Base-by-base conservation (phyloP, 768 basidiomycete genomes). In the Austroboletus eburneus region DNA sequence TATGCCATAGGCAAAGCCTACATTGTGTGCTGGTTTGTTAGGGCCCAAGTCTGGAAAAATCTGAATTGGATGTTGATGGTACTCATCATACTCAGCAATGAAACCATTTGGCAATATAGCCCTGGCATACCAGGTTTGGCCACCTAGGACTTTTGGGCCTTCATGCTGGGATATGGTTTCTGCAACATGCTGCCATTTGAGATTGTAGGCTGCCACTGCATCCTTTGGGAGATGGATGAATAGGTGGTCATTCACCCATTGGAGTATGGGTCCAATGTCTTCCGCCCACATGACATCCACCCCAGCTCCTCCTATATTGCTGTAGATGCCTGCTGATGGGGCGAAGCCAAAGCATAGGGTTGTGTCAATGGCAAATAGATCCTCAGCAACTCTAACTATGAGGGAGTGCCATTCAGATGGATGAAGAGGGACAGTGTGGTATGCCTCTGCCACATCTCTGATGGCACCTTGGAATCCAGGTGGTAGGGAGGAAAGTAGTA, bases 171-270 rank as follows among this genome's bases (percentile, higher is more conserved):
- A 38, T 45, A 0, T 2, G 5, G 2, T 27, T 7, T 3, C 5
- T 27, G 35, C 25, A 9, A 6, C 7, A 0, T 6, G 0, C 1
- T 3, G 1, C 1, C 20, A 3, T 3, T 4, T 0, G 1, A 0
- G 2, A 5, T 51, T 46, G 32, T 43, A 46, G 0, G 2, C 0
- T 3, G 2, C 0, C 0, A 46, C 37, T 2, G 3, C 2, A 0
- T 1, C 0, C 2, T 3, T 13, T 2, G 29, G 40, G 9, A 48
- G 39, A 0, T 22, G 0, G 0, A 67, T 43, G 56, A 65, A 69
- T 0, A 65, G 9, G 16, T 68, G 63, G 39, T 68, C 58, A 39
- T 69, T 70, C 0, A 70, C 69, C 65, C 67, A 27, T 6, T 12
- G 27, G 5, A 27, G 12, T 6, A 27, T 27, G 27, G 27, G 54